Evolutionary conservation across 139 green algal genomes (phyloP).

Genomic region (Monoraphidium neglectum): DNA sequence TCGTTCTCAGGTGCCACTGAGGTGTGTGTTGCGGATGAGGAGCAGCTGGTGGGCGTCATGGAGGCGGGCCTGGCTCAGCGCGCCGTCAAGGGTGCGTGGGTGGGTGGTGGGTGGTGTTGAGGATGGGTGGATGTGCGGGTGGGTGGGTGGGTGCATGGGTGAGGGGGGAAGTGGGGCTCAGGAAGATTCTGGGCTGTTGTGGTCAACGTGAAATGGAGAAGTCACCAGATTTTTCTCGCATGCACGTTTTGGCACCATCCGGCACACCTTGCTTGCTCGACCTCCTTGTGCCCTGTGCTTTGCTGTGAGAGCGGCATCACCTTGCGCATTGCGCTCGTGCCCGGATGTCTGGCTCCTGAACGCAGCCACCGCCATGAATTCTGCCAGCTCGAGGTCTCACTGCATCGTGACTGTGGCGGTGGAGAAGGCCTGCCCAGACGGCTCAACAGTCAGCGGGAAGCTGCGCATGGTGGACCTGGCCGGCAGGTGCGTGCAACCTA

Average conservation of each 20-base stretch:
- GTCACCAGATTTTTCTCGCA: too few relatives aligned
- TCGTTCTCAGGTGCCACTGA: conserved; percentile 23
- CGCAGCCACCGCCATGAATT: conserved; percentile 53
- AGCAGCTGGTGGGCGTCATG: conserved; percentile 63
- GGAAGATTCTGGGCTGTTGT: too few relatives aligned
- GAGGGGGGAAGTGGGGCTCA: too few relatives aligned
- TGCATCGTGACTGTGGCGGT: conserved; percentile 79
- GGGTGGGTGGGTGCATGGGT: too few relatives aligned
- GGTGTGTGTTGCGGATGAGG: conserved; percentile 52
- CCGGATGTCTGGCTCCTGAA: conserved; percentile 77
- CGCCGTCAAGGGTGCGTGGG: conserved; percentile 41
- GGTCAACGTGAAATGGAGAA: too few relatives aligned
- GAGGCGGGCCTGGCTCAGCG: conserved; percentile 45
- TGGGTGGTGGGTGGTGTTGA: too few relatives aligned
- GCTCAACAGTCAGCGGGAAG: conserved; percentile 49
- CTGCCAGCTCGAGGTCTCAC: conserved; percentile 60
- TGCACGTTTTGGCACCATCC: too few relatives aligned
- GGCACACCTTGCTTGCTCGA: background rate
- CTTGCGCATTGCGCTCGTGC: background rate
- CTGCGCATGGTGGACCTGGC: conserved; percentile 84
- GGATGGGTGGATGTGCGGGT: background rate
- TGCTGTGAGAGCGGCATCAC: background rate
- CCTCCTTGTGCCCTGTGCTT: background rate
- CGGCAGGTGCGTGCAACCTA: conserved; percentile 25
- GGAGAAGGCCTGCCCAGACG: conserved; percentile 45